Evolutionary conservation across 2,329 filamentous ascomycete genomes (phyloP), one percentile per base, ranked within the genome.

Genomic region (Diplodia seriata): DNA sequence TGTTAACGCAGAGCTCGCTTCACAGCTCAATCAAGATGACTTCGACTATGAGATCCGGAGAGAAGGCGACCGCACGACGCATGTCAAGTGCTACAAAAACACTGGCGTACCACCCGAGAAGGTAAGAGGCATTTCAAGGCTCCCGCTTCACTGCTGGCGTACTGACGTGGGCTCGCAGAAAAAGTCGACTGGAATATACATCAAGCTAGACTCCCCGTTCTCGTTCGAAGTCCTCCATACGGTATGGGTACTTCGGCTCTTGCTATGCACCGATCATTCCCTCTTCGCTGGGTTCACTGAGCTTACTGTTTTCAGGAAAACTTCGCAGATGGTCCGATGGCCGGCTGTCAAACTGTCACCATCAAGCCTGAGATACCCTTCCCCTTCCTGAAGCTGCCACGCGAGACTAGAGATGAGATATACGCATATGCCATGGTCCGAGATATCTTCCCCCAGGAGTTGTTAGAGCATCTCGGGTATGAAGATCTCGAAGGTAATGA

Each of bases 341-440:
- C 20, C 4, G 53, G 53, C 14, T 56, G 2, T n/a, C 53, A 56
- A n/a, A 15, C 26, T 1, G 12, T 47, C n/a, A 3, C n/a, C 56
- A 47, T 61, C 38, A 47, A 61, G 4, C 53, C 29, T 2, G 14
- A n/a, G 9, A 4, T 14, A 3, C 20, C 43, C 4, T 38, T 51
- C 15, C 59, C 15, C 14, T 63, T 63, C 6, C 11, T 51, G 5
- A 12, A 51, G 8, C 20, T 63, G 15, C 59, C 59, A 3, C 59
- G 43, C 9, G 49, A 38, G n/a, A 51, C 53, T 3, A 23, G 59
- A 36, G 29, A 36, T 14, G 26, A 36, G 7, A 9, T 63, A 33
- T 51, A 63, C 43, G 47, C n/a, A 20, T 33, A 36, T 18, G 59
- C 59, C 18, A 63, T 63, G 59, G 51, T 33, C 18, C 51, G 4